Conservation (phyloP, 228 moss, liverwort and hornwort species). For the Sphagnum fallax region DNA sequence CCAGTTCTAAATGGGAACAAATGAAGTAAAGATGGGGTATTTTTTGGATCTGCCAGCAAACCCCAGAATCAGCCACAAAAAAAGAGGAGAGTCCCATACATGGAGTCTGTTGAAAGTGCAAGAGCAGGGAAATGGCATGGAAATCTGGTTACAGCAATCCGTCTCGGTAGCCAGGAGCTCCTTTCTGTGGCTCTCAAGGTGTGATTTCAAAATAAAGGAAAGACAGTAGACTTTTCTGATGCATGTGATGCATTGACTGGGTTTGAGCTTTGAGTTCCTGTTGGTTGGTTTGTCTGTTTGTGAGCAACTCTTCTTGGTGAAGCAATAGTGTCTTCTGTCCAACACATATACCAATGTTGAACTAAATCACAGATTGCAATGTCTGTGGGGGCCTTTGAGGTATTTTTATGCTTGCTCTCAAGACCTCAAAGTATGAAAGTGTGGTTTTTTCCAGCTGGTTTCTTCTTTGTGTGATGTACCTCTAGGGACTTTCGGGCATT, state of each 20-base stretch:
- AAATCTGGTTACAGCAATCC: slow-evolving; percentile 52
- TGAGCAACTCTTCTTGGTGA: neutral
- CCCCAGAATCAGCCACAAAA: slow-evolving; percentile 27
- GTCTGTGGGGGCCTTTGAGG: too few species aligned
- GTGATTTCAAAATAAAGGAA: neutral
- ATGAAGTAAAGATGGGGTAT: too few species aligned
- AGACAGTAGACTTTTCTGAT: neutral
- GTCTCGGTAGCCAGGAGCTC: slow-evolving; percentile 77
- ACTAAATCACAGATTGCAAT: too few species aligned
- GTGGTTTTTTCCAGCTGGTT: too few species aligned
- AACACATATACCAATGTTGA: neutral
- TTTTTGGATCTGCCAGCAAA: slow-evolving; percentile 18
- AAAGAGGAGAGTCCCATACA: slow-evolving; percentile 33
- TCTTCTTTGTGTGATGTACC: too few species aligned
- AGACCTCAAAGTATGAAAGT: too few species aligned
- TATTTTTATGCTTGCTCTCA: too few species aligned
- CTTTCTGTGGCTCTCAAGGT: slow-evolving; percentile 69
- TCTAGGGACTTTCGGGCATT: too few species aligned
- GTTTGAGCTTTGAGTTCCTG: neutral
- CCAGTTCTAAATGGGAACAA: too few species aligned
- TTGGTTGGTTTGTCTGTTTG: neutral
- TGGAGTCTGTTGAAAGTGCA: slow-evolving; percentile 42
- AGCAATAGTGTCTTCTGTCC: neutral
- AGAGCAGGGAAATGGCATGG: slow-evolving; percentile 39
- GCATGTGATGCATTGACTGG: neutral